Base-by-base conservation (phyloP, 1,139 yeast genomes). In the Saccharomyces hybrid region DNA sequence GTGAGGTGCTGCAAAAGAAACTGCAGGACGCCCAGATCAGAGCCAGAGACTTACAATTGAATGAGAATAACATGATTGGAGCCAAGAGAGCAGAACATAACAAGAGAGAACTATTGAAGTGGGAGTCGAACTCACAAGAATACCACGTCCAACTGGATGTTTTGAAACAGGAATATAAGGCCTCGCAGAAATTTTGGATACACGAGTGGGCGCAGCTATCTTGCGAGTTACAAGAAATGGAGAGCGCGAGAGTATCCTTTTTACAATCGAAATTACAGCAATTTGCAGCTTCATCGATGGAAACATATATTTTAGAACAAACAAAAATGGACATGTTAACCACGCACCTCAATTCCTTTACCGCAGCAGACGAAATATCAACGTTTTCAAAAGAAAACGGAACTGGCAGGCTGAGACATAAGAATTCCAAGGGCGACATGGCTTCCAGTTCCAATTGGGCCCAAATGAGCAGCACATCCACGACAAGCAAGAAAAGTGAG, bases 201-300 rank as follows among this genome's bases (percentile, higher is more conserved):
- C 74, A 81, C 46, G 96, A 90, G 63, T 93, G 99, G 99, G 77
- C 79, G 53, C 71, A 76, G 25, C 78, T 88, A 0, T 79, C 91
- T 47, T 81, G 78, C 58, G 83, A 82, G 60, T 77, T 88, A 58
- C 95, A 91, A 70, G 82, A 77, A 57, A 72, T 88, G 59, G 99
- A 93, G 67, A 81, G 81, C 52, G 90, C 88, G 63, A 78, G 96
- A 59, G 81, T 90, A 54, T 86, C 86, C 62, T 79, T 84, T 57
- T 68, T 88, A 55, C 88, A 90, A 64, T 76, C 86, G 16, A 88
- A 86, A 64, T 71, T 95, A 59, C 95, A 96, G 85, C 86, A 84
- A 48, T 91, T 79, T 69, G 84, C 96, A 2, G 61, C 63, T 19
- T 56, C 57, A 3, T 52, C 62, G 8, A 58, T 59, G 28, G 70